Percentiles rank a stretch among this genome's conserved stretches.
Evolutionary conservation across 1,139 yeast genomes (phyloP).

Genomic region (Sugiyamaella castrensis): DNA sequence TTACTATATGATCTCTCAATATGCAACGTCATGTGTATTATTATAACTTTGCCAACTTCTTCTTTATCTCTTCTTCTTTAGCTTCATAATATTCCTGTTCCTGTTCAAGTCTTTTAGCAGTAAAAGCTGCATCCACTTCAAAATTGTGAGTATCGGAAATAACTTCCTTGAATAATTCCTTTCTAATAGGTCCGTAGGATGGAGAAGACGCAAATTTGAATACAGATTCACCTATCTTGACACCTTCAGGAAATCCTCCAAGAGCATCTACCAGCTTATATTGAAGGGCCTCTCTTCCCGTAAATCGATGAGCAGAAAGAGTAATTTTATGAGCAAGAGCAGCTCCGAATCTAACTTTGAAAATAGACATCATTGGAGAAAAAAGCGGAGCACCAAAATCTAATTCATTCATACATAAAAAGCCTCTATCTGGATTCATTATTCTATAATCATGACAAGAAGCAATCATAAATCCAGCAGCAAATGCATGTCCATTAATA

Average conservation of each 20-base stretch:
- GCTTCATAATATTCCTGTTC: conserved; percentile 21
- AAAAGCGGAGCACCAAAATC: conserved; percentile 40
- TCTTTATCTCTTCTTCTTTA: conserved; percentile 12
- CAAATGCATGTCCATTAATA: conserved; percentile 42
- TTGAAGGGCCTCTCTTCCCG: conserved; percentile 35
- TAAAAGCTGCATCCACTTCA: conserved; percentile 17
- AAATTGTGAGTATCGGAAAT: conserved; percentile 24
- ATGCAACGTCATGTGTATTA: not conserved
- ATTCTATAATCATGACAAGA: conserved; percentile 40
- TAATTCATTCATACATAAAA: conserved; percentile 41
- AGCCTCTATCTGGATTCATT: conserved; percentile 40
- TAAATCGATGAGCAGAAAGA: conserved; percentile 36
- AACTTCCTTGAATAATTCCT: conserved; percentile 34
- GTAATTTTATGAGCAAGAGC: conserved; percentile 32
- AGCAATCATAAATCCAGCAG: conserved; percentile 42
- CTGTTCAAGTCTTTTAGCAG: conserved; percentile 9
- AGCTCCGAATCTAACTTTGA: conserved; percentile 35
- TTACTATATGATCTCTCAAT: not conserved
- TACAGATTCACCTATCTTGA: conserved; percentile 28
- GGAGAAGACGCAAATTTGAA: conserved; percentile 29
- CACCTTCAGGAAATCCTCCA: conserved; percentile 36
- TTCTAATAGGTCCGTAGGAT: conserved; percentile 34
- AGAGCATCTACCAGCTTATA: conserved; percentile 34
- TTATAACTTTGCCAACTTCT: conserved; percentile 20
- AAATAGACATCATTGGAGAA: conserved; percentile 38